Conservation (phyloP, 129 eudicot genomes). For the Sambucus nigra region DNA sequence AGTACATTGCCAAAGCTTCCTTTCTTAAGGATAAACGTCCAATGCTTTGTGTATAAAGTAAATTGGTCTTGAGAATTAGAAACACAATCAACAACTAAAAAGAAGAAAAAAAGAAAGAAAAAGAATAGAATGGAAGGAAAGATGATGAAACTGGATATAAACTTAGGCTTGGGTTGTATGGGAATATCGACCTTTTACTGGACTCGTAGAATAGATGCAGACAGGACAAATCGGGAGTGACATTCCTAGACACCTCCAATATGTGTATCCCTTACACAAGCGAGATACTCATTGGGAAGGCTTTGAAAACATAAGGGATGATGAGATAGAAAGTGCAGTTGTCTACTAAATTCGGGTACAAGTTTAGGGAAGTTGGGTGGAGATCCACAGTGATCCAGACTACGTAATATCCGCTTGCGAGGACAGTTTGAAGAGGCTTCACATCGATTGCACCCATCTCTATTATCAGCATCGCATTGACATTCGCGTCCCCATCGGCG, state of each 20-base stretch:
- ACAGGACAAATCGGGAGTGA: conserved; percentile 29
- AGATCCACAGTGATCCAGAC: conserved; percentile 33
- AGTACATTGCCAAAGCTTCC: no score
- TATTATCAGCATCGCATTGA: conserved; percentile 53
- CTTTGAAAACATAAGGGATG: conserved; percentile 32
- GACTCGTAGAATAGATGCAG: conserved; percentile 29
- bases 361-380: conserved; percentile 12
- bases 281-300: conserved; percentile 51
- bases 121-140: no score
- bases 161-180: conserved; percentile 58
- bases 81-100: no score
- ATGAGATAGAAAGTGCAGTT: conserved; percentile 33
- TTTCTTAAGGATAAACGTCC: no score
- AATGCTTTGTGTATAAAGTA: no score
- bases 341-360: conserved; percentile 41
- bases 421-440: conserved; percentile 50
- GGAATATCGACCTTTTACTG: conserved; percentile 41
- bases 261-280: conserved; percentile 35
- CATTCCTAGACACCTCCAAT: conserved; percentile 45
- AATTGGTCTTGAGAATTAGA: no score
- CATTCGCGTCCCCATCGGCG: conserved; percentile 49
- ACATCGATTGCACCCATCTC: conserved; percentile 42
- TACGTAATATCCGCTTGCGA: conserved; percentile 47
- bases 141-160: conserved; percentile 21
- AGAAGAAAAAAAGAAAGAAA: no score